phyloP scores from a whole-genome alignment of 1,284 basidiomycete genomes.

The Trametes pubescens region DNA sequence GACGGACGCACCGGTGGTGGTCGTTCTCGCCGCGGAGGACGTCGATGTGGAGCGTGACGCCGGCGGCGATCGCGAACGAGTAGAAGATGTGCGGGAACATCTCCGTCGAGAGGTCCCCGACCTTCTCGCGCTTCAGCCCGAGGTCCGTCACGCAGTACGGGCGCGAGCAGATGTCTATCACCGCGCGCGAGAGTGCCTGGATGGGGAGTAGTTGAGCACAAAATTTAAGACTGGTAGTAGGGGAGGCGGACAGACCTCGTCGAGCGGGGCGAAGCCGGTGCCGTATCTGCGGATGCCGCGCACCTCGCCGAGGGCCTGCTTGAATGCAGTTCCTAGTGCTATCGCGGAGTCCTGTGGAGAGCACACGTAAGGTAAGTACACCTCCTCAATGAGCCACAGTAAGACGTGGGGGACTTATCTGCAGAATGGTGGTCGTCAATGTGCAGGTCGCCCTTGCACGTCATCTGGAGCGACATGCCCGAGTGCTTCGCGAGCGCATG shows the following conservation, averaged over 20 bases:
- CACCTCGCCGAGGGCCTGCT: slow-evolving; percentile 94
- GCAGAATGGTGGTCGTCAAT: slow-evolving; percentile 99
- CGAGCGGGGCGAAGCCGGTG: slow-evolving; percentile 95
- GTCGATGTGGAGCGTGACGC: slow-evolving; percentile 94
- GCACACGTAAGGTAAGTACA: slow-evolving; percentile 29
- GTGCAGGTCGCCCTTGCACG: slow-evolving; percentile 95
- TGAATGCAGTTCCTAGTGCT: slow-evolving; percentile 94
- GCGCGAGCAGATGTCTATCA: slow-evolving; percentile 97
- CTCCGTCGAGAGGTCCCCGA: slow-evolving; percentile 96
- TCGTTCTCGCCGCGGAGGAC: slow-evolving; percentile 96
- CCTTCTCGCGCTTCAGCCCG: slow-evolving; percentile 92
- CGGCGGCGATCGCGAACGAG: slow-evolving; percentile 91
- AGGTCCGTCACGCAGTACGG: slow-evolving; percentile 96
- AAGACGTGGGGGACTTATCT: slow-evolving; percentile 69
- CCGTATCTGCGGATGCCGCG: slow-evolving; percentile 96
- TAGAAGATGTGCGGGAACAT: slow-evolving; percentile 98
- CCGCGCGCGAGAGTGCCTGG: slow-evolving; percentile 92
- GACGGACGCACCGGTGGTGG: slow-evolving; percentile 84
- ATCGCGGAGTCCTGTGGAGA: slow-evolving; percentile 90
- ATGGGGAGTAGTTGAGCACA: background rate
- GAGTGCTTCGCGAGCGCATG: slow-evolving; percentile 94
- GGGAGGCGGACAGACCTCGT: slow-evolving; percentile 74
- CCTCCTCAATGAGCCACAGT: slow-evolving; percentile 7
- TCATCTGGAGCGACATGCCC: slow-evolving; percentile 89
- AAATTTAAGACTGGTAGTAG: background rate